These are phyloP conservation scores for Miscanthus sacchariflorus DNA, from an alignment of 202 grass and related monocot species.

Conservation along the genomic window DNA sequence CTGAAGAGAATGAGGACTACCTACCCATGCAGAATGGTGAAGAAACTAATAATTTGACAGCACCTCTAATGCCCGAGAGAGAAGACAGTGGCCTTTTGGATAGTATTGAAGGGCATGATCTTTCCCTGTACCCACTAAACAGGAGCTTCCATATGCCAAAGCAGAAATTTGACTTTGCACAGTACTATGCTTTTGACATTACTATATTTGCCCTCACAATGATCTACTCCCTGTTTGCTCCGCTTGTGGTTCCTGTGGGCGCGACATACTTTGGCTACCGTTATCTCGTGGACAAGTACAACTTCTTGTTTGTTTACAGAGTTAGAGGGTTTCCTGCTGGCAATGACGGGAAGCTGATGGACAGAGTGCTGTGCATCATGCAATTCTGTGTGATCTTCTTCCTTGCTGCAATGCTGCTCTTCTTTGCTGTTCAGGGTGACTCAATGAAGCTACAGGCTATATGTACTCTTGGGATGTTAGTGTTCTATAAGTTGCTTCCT, in stretches of 20 bases:
- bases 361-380: slow-evolving; percentile 93
- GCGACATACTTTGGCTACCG: slow-evolving; percentile 98
- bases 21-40: slow-evolving; percentile 60
- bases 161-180: slow-evolving; percentile 97
- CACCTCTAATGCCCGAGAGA: slow-evolving; percentile 76
- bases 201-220: slow-evolving; percentile 99
- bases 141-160: slow-evolving; percentile 96
- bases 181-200: slow-evolving; percentile 97
- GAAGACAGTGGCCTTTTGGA: slow-evolving; percentile 64
- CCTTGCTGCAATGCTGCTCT: slow-evolving; percentile 89
- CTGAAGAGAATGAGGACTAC: slow-evolving; percentile 89
- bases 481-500: slow-evolving; percentile 87
- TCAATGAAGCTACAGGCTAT: slow-evolving; percentile 90
- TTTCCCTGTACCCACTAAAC: slow-evolving; percentile 87
- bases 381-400: slow-evolving; percentile 99
- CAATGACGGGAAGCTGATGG: slow-evolving; percentile 98
- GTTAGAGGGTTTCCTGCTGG: slow-evolving; percentile 94
- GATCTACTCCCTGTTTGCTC: slow-evolving; percentile 97
- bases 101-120: slow-evolving; percentile 73
- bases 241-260: slow-evolving; percentile 87
- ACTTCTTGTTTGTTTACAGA: slow-evolving; percentile 99
- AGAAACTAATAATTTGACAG: slow-evolving; percentile 66
- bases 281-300: slow-evolving; percentile 99
- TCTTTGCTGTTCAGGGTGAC: slow-evolving; percentile 91
- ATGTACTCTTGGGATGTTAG: slow-evolving; percentile 83